These are phyloP conservation scores for Alternaria rosae DNA, from an alignment of 2,329 filamentous ascomycete species.

Conservation along the genomic window DNA sequence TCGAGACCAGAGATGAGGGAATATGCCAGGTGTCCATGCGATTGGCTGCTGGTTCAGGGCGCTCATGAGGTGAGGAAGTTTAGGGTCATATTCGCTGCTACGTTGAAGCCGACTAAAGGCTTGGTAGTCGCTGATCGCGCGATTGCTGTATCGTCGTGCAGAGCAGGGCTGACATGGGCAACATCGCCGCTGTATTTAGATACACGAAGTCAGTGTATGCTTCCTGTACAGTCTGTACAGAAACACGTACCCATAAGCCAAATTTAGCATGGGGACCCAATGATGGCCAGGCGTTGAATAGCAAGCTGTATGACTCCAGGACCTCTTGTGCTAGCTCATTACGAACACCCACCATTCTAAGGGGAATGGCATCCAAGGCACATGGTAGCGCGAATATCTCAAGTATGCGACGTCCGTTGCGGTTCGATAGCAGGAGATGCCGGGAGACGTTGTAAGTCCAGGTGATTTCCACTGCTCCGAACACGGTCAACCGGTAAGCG, in stretches of 20 bases:
- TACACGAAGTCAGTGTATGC: neutral
- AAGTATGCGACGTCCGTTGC: constrained; percentile 16
- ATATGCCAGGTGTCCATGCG: constrained; percentile 28
- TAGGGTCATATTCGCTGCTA: neutral
- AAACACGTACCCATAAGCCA: neutral
- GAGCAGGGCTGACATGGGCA: constrained; percentile 33
- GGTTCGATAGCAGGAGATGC: constrained; percentile 25
- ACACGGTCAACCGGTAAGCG: constrained; percentile 22
- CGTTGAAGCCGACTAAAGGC: neutral
- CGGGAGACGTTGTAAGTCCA: constrained; percentile 32
- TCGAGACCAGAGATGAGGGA: constrained; percentile 27
- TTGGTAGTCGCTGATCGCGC: constrained; percentile 9
- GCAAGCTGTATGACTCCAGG: constrained; percentile 25
- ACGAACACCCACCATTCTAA: neutral
- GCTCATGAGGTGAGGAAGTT: constrained; percentile 17
- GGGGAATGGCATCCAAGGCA: constrained; percentile 15
- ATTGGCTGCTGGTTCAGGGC: constrained; percentile 12
- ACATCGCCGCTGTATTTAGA: neutral
- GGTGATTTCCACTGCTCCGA: constrained; percentile 24
- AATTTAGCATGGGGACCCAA: neutral
- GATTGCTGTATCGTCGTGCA: constrained; percentile 15
- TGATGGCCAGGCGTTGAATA: constrained; percentile 28
- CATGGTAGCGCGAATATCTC: constrained; percentile 30
- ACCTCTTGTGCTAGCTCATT: constrained; percentile 26
- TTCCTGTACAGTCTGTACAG: neutral